These are phyloP conservation scores for Phytophthora hibernalis DNA, from an alignment of 352 stramenopile genomes.

Conservation along the genomic window DNA sequence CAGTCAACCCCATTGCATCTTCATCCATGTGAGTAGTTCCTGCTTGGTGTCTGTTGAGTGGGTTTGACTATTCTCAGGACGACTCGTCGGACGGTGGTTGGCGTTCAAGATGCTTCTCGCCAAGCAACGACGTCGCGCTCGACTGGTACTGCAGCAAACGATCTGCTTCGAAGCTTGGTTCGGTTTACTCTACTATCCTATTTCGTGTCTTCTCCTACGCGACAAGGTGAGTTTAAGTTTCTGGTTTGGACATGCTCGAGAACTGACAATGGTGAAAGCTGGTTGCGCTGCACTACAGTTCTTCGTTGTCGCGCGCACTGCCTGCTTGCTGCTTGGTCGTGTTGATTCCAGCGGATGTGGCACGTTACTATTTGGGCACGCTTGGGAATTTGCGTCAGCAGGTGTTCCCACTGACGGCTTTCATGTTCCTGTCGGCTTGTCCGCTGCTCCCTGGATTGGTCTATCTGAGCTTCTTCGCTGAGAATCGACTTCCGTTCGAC, in stretches of 20 bases:
- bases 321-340: conserved; percentile 55
- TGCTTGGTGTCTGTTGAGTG: background rate
- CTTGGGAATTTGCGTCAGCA: conserved; percentile 62
- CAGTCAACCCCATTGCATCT: conserved; percentile 23
- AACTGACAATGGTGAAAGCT: conserved; percentile 35
- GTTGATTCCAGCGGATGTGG: conserved; percentile 50
- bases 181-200: conserved; percentile 64
- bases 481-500: conserved; percentile 64
- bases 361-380: conserved; percentile 67
- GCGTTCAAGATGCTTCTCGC: conserved; percentile 37
- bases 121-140: conserved; percentile 44
- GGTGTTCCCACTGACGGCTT: conserved; percentile 72
- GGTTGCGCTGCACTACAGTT: conserved; percentile 45
- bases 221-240: conserved; percentile 54
- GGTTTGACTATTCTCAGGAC: conserved; percentile 23
- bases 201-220: conserved; percentile 60
- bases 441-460: conserved; percentile 61
- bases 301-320: conserved; percentile 47
- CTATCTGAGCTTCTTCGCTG: conserved; percentile 60
- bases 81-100: conserved; percentile 21
- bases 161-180: conserved; percentile 70
- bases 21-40: background rate
- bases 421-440: conserved; percentile 73
- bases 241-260: background rate
- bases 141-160: conserved; percentile 61